phyloP scores from a whole-genome alignment of 768 basidiomycete species.

The Butyriboletus loyo region DNA sequence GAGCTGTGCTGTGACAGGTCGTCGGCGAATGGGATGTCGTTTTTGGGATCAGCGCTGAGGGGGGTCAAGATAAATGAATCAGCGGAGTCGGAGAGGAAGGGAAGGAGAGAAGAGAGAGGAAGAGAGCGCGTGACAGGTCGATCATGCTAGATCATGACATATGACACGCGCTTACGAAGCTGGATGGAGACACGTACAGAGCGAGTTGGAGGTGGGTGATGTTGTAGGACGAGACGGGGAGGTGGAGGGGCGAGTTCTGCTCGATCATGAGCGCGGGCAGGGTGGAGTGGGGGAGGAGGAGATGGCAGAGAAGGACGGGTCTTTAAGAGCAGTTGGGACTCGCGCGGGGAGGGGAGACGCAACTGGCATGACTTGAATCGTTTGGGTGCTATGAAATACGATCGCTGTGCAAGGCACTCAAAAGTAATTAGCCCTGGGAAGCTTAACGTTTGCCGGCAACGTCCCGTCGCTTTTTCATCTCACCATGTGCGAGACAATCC shows the following conservation, averaged over 20 bases:
- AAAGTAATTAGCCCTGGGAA: conserved; percentile 34
- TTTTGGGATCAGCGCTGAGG: conserved; percentile 40
- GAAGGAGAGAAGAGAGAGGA: conserved; percentile 3
- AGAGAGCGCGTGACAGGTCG: conserved; percentile 21
- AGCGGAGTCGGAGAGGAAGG: neutral
- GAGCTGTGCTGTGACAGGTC: conserved; percentile 48
- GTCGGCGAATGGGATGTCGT: conserved; percentile 41
- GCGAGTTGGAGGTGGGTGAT: conserved; percentile 61
- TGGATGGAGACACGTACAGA: conserved; percentile 42
- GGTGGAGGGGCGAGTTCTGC: conserved; percentile 37
- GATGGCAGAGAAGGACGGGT: conserved; percentile 4
- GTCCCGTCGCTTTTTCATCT: conserved; percentile 27
- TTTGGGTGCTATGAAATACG: conserved; percentile 28
- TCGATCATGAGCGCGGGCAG: conserved; percentile 51
- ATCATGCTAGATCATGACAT: conserved; percentile 33
- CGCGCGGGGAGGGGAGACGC: conserved; percentile 6
- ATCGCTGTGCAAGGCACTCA: conserved; percentile 36
- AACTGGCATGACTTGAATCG: neutral
- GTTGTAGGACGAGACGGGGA: conserved; percentile 55
- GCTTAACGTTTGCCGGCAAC: conserved; percentile 34
- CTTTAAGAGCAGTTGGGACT: conserved; percentile 19
- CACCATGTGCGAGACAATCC: conserved; percentile 28
- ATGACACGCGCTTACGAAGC: conserved; percentile 26
- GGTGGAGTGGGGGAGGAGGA: conserved; percentile 3
- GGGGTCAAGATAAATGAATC: conserved; percentile 7